phyloP scores from a whole-genome alignment of 2,329 filamentous ascomycete genomes.

The Dissoconium aciculare region DNA sequence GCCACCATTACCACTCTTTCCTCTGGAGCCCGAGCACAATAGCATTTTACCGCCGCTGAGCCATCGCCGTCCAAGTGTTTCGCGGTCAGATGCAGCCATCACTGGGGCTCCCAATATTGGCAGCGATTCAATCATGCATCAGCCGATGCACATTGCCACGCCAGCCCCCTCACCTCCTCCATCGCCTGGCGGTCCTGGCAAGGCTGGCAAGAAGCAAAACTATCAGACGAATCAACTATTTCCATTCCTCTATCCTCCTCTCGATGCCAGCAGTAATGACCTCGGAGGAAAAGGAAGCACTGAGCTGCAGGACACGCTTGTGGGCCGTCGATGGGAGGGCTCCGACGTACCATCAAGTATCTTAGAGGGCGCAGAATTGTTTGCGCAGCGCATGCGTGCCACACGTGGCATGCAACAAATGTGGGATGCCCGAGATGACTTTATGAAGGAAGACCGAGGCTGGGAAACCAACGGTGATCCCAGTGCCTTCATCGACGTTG shows the following conservation, averaged over 20 bases:
- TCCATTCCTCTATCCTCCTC: constrained; percentile 88
- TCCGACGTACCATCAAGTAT: constrained; percentile 89
- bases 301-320: constrained; percentile 61
- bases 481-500: constrained; percentile 13
- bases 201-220: constrained; percentile 95
- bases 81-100: constrained; percentile 22
- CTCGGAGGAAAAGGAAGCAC: constrained; percentile 79
- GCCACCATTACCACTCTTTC: constrained; percentile 67
- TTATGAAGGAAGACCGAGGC: constrained; percentile 81
- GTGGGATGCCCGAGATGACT: constrained; percentile 85
- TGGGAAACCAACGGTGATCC: constrained; percentile 47
- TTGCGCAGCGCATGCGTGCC: constrained; percentile 79
- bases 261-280: constrained; percentile 77
- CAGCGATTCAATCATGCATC: constrained; percentile 66
- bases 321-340: constrained; percentile 82
- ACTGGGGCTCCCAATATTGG: constrained; percentile 35
- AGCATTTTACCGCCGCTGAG: constrained; percentile 76
- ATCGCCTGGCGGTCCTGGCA: constrained; percentile 68
- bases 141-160: constrained; percentile 96
- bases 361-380: constrained; percentile 82
- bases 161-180: constrained; percentile 91
- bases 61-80: constrained; percentile 44
- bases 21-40: constrained; percentile 78
- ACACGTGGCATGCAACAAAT: constrained; percentile 81
- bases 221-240: constrained; percentile 99